Evolutionary conservation across 106 monocot species (phyloP), one percentile per base, ranked within the genome.

Genomic region (Platanthera zijinensis): DNA sequence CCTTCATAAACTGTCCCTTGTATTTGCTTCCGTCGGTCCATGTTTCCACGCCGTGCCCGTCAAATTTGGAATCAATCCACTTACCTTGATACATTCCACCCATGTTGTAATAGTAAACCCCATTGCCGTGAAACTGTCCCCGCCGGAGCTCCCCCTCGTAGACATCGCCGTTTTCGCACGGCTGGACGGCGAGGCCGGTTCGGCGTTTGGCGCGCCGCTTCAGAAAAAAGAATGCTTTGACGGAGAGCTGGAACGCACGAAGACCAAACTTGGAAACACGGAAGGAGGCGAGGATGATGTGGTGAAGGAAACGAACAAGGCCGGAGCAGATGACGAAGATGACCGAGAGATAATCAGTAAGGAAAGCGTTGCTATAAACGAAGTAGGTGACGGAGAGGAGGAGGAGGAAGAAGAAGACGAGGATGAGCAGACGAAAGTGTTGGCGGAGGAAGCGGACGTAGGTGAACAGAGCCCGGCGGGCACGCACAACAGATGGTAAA

Each of bases 1-100:
- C 80, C 53, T 75, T 51, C 69, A 19, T 75, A 57, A 75, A 80
- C 53, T 56, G 66, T 7, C 80, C 75, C 30, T 50, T 61, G 45
- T 80, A 80, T 22, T 53, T 62, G 18, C 80, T 80, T 69, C 80
- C 80, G 69, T 75, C 68, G 3, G 74, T 75, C 80, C 80, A 80
- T 1, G 80, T 75, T 69, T 80, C 80, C 12, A 75, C 80, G 7
- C 80, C 80, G 69, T 69, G 57, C 14, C 67, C 52, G n/a, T 54
- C 69, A 19, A 80, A 25, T 25, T 25, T 25, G 0, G 25, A 25
- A 25, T 25, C 25, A 25, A 0, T 25, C 25, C 25, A 53, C 69
- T 80, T 68, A 32, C 80, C 80, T 69, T 80, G 75, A 12, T 75
- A 80, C 10, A 75, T 75, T 51, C 75, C 80, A 13, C 80, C 80